These are phyloP conservation scores for Fusarium sp. DNA, from an alignment of 2,329 filamentous ascomycete genomes.

Conservation along the genomic window DNA sequence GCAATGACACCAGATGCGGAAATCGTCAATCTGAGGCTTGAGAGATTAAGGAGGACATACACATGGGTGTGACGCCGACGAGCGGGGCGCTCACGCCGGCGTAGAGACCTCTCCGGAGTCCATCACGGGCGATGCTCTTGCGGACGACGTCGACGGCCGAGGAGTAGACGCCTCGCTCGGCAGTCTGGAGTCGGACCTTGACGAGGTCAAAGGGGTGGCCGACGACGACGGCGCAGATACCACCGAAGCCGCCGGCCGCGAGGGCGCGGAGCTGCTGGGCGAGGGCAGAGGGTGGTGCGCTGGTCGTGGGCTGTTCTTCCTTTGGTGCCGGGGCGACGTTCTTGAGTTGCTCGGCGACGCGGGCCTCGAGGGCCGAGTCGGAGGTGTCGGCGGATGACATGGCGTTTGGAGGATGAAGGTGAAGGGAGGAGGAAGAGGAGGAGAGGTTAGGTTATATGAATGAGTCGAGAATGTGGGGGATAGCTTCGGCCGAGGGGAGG, in stretches of 20 bases:
- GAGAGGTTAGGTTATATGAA: constrained; percentile 15
- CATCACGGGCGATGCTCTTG: constrained; percentile 89
- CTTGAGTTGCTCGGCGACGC: constrained; percentile 59
- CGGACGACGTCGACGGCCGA: constrained; percentile 91
- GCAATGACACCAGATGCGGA: not conserved
- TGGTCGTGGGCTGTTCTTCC: constrained; percentile 52
- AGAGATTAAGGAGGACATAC: constrained; percentile 67
- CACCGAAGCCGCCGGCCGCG: constrained; percentile 90
- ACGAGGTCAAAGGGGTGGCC: constrained; percentile 98
- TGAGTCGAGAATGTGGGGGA: constrained; percentile 34
- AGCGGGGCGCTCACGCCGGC: constrained; percentile 96
- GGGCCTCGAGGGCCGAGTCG: constrained; percentile 43
- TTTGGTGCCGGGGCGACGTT: constrained; percentile 59
- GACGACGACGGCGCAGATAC: constrained; percentile 92
- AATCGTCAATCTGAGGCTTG: not conserved
- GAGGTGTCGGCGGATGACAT: constrained; percentile 44
- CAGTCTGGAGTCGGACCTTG: constrained; percentile 96
- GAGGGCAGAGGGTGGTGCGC: constrained; percentile 49
- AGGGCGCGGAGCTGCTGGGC: constrained; percentile 79
- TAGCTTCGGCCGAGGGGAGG: constrained; percentile 38
- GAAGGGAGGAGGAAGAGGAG: not conserved
- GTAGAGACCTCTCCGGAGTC: constrained; percentile 84
- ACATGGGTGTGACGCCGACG: constrained; percentile 98
- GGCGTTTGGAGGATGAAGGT: constrained; percentile 10
- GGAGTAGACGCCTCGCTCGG: constrained; percentile 91